Percentiles rank a stretch among this genome's conserved stretches.
These are phyloP conservation scores for Phytophthora boehmeriae DNA, from an alignment of 352 stramenopile species.

Conservation along the genomic window DNA sequence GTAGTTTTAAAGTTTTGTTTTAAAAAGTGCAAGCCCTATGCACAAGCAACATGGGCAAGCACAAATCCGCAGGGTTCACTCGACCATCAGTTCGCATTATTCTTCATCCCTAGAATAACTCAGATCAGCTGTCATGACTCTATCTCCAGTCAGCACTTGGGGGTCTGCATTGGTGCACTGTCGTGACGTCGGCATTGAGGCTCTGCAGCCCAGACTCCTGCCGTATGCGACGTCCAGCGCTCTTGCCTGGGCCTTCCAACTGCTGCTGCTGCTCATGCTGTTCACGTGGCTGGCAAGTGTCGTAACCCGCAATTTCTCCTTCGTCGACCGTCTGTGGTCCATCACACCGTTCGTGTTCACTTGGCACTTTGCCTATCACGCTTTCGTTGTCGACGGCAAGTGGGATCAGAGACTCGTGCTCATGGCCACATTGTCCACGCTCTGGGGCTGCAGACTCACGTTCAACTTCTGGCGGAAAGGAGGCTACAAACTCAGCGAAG, in stretches of 20 bases:
- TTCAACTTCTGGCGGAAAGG: slow-evolving; percentile 94
- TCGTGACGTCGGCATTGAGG: slow-evolving; percentile 37
- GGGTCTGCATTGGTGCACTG: slow-evolving; percentile 34
- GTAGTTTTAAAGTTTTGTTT: no score
- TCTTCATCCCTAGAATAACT: no score
- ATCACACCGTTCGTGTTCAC: slow-evolving; percentile 88
- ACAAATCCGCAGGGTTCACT: no score
- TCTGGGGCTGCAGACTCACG: slow-evolving; percentile 89
- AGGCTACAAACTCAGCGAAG: slow-evolving; percentile 88
- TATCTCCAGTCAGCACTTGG: slow-evolving; percentile 34
- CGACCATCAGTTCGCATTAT: no score
- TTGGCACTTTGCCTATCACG: slow-evolving; percentile 77
- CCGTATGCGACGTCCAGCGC: slow-evolving; percentile 44
- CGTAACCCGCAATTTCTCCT: slow-evolving; percentile 89
- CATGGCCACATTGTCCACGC: slow-evolving; percentile 80
- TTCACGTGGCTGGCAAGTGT: slow-evolving; percentile 68
- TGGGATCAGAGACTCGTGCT: slow-evolving; percentile 71
- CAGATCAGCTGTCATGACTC: neutral
- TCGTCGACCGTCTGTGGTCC: slow-evolving; percentile 94
- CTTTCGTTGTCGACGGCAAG: slow-evolving; percentile 57
- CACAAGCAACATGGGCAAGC: no score
- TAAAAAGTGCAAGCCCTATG: no score
- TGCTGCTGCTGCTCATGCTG: slow-evolving; percentile 47
- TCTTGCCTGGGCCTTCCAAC: slow-evolving; percentile 51
- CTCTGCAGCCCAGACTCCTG: slow-evolving; percentile 38